Conservation (phyloP, 305 asterid genomes). For the Fraxinus albicans region DNA sequence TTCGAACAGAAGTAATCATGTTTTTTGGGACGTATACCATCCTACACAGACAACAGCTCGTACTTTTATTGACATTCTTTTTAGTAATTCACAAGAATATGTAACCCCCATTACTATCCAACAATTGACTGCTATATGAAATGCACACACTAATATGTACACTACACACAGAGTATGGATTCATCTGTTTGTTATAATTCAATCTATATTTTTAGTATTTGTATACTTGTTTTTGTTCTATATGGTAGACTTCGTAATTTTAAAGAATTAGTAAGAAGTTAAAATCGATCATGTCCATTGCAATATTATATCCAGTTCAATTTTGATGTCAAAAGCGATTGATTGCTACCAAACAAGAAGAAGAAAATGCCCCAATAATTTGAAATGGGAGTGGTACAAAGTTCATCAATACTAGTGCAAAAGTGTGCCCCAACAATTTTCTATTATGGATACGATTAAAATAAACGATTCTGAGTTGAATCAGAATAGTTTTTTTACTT, state of each 20-base stretch:
- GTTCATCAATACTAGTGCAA: too few species aligned
- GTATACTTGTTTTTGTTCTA: too few species aligned
- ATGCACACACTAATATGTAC: background rate
- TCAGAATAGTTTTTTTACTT: too few species aligned
- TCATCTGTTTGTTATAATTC: background rate
- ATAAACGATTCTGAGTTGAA: too few species aligned
- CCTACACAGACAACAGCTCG: conserved; percentile 58
- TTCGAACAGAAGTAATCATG: conserved; percentile 45
- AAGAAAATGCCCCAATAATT: background rate
- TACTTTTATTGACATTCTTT: conserved; percentile 35
- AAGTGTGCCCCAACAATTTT: too few species aligned
- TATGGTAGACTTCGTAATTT: too few species aligned
- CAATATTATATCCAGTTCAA: too few species aligned
- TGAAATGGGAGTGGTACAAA: background rate
- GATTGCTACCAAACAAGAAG: background rate
- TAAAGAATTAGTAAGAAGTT: too few species aligned
- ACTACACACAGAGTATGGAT: too few species aligned
- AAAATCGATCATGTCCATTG: too few species aligned
- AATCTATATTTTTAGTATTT: background rate
- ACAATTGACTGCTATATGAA: conserved; percentile 44
- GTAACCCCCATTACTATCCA: conserved; percentile 46
- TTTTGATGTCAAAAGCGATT: too few species aligned
- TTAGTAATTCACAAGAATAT: conserved; percentile 29
- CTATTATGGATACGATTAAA: too few species aligned
- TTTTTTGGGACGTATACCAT: conserved; percentile 83